A percentile compares a stretch with the other conserved stretches of the same genome.
These are phyloP conservation scores for Penicillium sp. DNA, from an alignment of 2,329 filamentous ascomycete genomes.

Conservation along the genomic window DNA sequence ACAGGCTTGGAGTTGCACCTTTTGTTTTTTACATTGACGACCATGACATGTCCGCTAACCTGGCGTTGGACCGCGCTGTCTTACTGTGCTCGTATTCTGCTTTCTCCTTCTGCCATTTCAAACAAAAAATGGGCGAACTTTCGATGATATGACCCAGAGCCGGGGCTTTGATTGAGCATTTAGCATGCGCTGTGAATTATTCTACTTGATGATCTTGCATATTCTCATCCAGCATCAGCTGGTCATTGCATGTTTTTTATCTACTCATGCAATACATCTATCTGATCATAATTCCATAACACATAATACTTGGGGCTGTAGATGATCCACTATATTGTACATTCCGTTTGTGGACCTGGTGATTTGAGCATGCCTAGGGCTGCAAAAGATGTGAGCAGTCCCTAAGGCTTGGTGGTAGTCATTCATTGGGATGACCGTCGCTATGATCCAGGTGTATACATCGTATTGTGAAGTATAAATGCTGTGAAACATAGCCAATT, in stretches of 20 bases:
- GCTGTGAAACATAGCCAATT: constrained; percentile 2
- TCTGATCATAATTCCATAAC: constrained; percentile 2
- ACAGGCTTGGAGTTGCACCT: constrained; percentile 14
- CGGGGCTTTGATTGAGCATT: constrained; percentile 34
- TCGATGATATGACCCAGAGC: constrained; percentile 24
- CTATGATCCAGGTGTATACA: not conserved
- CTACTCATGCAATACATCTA: not conserved
- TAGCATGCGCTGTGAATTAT: constrained; percentile 38
- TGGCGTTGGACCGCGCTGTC: constrained; percentile 34
- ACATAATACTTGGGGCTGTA: not conserved
- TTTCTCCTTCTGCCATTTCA: constrained; percentile 18
- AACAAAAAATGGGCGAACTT: constrained; percentile 17
- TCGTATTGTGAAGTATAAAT: not conserved
- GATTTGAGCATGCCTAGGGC: not conserved
- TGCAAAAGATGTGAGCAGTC: not conserved
- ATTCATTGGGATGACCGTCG: not conserved
- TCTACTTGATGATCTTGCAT: constrained; percentile 21
- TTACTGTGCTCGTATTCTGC: constrained; percentile 23
- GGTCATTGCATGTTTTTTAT: constrained; percentile 6
- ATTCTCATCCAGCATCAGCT: constrained; percentile 14
- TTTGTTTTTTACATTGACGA: constrained; percentile 17
- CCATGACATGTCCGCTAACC: constrained; percentile 32
- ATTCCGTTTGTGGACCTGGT: not conserved
- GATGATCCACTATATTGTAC: not conserved
- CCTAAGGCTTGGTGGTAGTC: not conserved